A percentile compares a stretch with the other conserved stretches of the same genome.
phyloP scores from a whole-genome alignment of 2,329 filamentous ascomycete genomes.

The Fusarium sp. region DNA sequence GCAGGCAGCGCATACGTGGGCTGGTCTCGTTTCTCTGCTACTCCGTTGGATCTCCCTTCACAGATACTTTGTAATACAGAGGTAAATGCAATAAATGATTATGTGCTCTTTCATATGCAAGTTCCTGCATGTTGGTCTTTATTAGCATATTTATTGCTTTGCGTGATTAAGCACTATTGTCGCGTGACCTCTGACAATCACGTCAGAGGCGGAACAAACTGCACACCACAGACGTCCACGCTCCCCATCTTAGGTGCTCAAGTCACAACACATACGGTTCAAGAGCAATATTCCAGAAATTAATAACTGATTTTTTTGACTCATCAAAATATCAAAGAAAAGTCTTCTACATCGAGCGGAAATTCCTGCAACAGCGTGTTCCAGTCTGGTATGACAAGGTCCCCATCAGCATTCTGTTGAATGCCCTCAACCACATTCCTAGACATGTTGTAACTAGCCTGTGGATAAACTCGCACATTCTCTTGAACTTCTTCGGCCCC shows the following conservation, averaged over 20 bases:
- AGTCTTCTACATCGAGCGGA: constrained; percentile 45
- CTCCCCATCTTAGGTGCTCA: too few relatives aligned
- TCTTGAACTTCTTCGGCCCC: background rate
- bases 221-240: too few relatives aligned
- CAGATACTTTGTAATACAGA: background rate
- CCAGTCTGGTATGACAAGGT: constrained; percentile 48
- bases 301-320: background rate
- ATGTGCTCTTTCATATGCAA: background rate
- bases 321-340: constrained; percentile 37
- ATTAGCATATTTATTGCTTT: background rate
- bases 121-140: background rate
- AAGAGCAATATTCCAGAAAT: too few relatives aligned
- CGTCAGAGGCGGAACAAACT: too few relatives aligned
- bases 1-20: too few relatives aligned
- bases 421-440: background rate
- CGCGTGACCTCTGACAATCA: background rate
- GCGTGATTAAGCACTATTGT: background rate
- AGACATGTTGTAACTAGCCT: background rate
- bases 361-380: constrained; percentile 51
- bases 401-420: constrained; percentile 12
- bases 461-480: background rate
- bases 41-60: too few relatives aligned
- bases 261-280: too few relatives aligned
- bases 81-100: background rate
- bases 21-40: too few relatives aligned